A percentile compares a stretch with the other conserved stretches of the same genome.
These are phyloP conservation scores for Excoecaria agallocha DNA, from an alignment of 345 rosid genomes.

Conservation along the genomic window DNA sequence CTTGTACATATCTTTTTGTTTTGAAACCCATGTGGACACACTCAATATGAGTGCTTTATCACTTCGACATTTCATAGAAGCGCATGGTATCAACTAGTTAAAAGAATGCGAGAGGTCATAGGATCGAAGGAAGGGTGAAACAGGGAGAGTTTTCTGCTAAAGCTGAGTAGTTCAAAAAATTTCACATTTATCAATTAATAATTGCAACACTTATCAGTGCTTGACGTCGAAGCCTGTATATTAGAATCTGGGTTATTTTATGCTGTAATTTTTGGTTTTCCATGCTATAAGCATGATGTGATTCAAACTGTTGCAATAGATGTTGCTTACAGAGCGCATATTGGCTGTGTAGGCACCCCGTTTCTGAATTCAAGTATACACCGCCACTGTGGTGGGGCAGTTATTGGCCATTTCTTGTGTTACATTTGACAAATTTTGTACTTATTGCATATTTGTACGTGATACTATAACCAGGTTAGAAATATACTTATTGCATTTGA, in stretches of 20 bases:
- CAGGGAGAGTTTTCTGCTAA: not conserved
- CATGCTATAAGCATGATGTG: not conserved
- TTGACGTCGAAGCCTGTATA: not conserved
- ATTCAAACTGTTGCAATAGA: not conserved
- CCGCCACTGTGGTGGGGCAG: not conserved
- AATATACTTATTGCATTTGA: too few relatives aligned
- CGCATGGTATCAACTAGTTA: not conserved
- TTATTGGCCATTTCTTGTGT: not conserved
- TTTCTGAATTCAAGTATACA: not conserved
- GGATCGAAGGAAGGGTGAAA: not conserved
- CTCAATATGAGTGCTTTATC: not conserved
- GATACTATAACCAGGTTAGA: not conserved
- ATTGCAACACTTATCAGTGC: not conserved
- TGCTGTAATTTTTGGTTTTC: not conserved
- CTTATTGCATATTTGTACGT: not conserved
- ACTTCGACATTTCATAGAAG: not conserved
- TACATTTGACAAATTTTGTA: not conserved
- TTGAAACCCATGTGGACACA: not conserved
- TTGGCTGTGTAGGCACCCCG: not conserved
- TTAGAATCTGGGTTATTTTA: not conserved
- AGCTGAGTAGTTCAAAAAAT: not conserved
- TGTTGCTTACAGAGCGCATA: not conserved
- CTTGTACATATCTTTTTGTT: not conserved
- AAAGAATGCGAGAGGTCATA: not conserved
- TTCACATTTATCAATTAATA: not conserved